These are phyloP conservation scores for Wickerhamiella nectarea DNA, from an alignment of 805 yeast genomes.

Conservation along the genomic window DNA sequence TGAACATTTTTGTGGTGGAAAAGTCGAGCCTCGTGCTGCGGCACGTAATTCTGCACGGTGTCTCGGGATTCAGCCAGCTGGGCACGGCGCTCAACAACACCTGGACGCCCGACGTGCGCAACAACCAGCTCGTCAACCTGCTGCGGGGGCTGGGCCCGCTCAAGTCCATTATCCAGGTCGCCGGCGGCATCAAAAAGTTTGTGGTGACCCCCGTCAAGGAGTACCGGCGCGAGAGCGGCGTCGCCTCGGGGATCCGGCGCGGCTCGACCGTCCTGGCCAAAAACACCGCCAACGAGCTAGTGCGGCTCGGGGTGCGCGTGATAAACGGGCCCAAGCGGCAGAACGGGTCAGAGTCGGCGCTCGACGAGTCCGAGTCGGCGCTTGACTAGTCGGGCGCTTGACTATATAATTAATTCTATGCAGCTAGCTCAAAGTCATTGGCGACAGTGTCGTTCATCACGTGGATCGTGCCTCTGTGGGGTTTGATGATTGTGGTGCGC, in stretches of 20 bases:
- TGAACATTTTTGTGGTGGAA: constrained; percentile 79
- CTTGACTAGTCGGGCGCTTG: background rate
- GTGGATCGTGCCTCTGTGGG: constrained; percentile 10
- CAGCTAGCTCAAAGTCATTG: constrained; percentile 14
- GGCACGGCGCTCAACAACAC: constrained; percentile 42
- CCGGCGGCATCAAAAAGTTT: constrained; percentile 62
- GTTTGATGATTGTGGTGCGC: constrained; percentile 17
- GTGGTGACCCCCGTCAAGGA: constrained; percentile 29
- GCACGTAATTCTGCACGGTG: constrained; percentile 54
- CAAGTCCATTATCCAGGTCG: constrained; percentile 59
- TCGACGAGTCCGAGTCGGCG: constrained; percentile 1
- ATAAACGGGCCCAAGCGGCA: constrained; percentile 8
- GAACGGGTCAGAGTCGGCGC: background rate
- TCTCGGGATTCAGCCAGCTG: constrained; percentile 57
- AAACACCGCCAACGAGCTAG: constrained; percentile 8
- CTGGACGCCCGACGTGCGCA: constrained; percentile 81
- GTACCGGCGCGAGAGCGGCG: constrained; percentile 9
- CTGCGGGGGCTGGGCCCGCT: constrained; percentile 77
- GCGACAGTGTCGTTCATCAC: constrained; percentile 21
- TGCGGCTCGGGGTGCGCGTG: constrained; percentile 3
- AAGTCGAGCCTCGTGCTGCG: constrained; percentile 63
- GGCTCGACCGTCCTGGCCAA: constrained; percentile 8
- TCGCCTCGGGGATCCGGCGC: constrained; percentile 7
- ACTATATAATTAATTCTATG: background rate
- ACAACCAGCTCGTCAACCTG: constrained; percentile 69